Base-by-base conservation (phyloP, 2,329 filamentous ascomycete genomes). In the Myotisia sp. region DNA sequence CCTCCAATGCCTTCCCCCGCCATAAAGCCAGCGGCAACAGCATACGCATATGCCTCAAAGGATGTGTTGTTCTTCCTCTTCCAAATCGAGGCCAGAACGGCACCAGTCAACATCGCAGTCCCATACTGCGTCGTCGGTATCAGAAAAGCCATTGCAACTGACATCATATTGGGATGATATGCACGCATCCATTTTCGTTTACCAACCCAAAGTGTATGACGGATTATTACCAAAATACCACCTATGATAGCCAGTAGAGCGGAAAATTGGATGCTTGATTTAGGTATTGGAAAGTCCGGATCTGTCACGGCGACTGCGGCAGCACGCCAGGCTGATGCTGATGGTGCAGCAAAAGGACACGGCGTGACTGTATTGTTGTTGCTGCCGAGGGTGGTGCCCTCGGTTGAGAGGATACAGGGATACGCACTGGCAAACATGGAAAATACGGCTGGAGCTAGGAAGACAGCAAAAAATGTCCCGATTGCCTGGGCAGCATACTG, bases 381-480 rank as follows among this genome's bases (percentile, higher is more conserved):
- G 6, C 23, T 26, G 13, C 14, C 14, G 13, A 12, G 9, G 2
- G 5, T 4, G 3, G 37, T 36, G 8, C 59, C 57, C 4, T 63
- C 55, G 1, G 56, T 57, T 2, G 57, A 49, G 12, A 56, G 42
- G 38, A 80, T 75, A 49, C 76, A 80, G 1, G 75, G 76, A 51
- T 81, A 80, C 0, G 76, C 76, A 4, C 67, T 65, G 41, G 71
- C 67, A 59, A 79, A 79, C 28, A 79, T 67, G 21, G 78, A 68
- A 48, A 79, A 80, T 44, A 80, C 66, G 6, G 70, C 74, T 1
- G 74, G 74, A 0, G 75, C 72, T 8, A 80, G 56, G 58, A 77
- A 78, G 44, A 78, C 63, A n/a, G 74, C 67, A 30, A 78, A 65
- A 20, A 77, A 51, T 6, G 70, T 70, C 18, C 75, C 75, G 9